These are phyloP conservation scores for Yamadazyma jaroonii DNA, from an alignment of 1,139 yeast genomes.

Conservation along the genomic window DNA sequence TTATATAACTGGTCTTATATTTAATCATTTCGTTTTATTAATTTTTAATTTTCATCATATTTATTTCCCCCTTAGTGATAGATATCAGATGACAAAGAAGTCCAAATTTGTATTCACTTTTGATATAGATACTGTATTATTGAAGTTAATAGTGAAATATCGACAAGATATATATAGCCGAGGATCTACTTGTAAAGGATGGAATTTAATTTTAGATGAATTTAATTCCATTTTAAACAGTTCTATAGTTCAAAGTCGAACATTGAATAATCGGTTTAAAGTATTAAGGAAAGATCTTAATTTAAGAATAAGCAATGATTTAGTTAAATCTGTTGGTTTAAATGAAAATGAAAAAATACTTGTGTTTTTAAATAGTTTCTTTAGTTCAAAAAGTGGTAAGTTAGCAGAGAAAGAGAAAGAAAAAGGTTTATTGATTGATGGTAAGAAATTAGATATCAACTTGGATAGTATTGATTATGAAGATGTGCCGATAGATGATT, in stretches of 20 bases:
- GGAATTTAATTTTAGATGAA: constrained; percentile 24
- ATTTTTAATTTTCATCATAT: background rate
- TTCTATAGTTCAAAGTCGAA: constrained; percentile 26
- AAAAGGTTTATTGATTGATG: constrained; percentile 10
- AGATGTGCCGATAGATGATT: background rate
- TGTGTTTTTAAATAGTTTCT: constrained; percentile 18
- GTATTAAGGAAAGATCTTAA: constrained; percentile 23
- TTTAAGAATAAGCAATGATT: constrained; percentile 17
- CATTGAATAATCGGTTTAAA: constrained; percentile 29
- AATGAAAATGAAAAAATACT: constrained; percentile 28
- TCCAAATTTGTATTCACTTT: constrained; percentile 25
- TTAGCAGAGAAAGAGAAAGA: constrained; percentile 13
- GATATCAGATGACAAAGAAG: constrained; percentile 6
- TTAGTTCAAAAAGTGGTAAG: constrained; percentile 12
- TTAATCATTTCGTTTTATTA: background rate
- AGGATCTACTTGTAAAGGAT: constrained; percentile 28
- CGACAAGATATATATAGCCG: constrained; percentile 25
- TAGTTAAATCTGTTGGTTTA: constrained; percentile 13
- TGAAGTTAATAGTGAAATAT: constrained; percentile 20
- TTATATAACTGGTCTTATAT: too few relatives aligned
- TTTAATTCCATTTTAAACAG: constrained; percentile 21
- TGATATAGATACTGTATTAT: constrained; percentile 24
- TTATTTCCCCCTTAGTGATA: background rate
- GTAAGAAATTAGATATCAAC: constrained; percentile 1
- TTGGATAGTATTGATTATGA: background rate